Evolutionary conservation across 345 rosid genomes (phyloP).

Genomic region (Arabidopsis suecica): DNA sequence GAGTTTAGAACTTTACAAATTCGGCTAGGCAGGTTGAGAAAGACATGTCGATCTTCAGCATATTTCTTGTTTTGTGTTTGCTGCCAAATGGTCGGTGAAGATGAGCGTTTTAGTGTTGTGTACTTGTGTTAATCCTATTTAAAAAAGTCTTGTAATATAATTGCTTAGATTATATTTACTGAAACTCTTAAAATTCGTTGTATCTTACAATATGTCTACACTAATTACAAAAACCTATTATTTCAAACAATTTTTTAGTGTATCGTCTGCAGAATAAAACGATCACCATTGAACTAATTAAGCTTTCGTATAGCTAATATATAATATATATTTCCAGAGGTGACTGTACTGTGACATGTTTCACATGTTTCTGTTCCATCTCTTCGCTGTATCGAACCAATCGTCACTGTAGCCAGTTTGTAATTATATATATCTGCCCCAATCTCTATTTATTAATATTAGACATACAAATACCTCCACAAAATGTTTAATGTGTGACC

Average conservation of each 20-base stretch:
- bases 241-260: background rate
- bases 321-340: background rate
- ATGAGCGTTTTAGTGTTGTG: background rate
- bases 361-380: background rate
- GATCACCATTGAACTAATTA: background rate
- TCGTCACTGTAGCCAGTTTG: constrained; percentile 18
- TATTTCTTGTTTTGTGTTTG: no score
- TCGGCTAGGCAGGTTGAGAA: background rate
- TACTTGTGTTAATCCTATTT: background rate
- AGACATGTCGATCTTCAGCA: background rate
- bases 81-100: no score
- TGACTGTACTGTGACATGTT: constrained; percentile 7
- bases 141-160: background rate
- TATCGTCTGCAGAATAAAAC: background rate
- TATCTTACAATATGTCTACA: background rate
- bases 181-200: background rate
- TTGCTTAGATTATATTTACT: background rate
- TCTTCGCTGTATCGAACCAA: constrained; percentile 15
- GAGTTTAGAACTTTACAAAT: background rate
- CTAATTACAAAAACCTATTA: background rate
- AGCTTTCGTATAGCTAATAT: background rate
- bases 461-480: constrained; percentile 27
- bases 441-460: constrained; percentile 5
- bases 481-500: constrained; percentile 4
- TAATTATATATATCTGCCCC: constrained; percentile 1